Percentiles rank a stretch among this genome's conserved stretches.
Evolutionary conservation across 768 basidiomycete genomes (phyloP).

Genomic region (Daedaleopsis nitida): DNA sequence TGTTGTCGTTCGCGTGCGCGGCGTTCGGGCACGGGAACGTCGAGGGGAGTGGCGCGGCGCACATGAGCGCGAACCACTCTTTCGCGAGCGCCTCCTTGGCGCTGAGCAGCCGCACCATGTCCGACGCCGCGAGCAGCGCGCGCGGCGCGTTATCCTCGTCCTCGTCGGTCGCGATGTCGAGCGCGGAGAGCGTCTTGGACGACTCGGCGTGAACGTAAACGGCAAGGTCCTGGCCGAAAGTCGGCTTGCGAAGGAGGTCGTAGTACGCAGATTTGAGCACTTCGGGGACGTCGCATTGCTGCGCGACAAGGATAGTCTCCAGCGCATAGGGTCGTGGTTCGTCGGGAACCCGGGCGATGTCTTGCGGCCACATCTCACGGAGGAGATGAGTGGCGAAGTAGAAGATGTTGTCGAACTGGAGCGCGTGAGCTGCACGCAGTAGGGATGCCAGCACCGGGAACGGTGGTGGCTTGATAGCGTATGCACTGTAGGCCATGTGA

Average conservation of each 20-base stretch:
- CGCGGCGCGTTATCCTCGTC: conserved; percentile 8
- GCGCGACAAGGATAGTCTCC: conserved; percentile 35
- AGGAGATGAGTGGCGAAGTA: conserved; percentile 33
- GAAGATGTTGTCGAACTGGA: conserved; percentile 34
- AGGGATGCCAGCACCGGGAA: conserved; percentile 35
- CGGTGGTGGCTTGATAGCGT: conserved; percentile 28
- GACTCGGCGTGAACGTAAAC: conserved; percentile 6
- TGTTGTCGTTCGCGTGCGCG: not conserved
- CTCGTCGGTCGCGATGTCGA: not conserved
- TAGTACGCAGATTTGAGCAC: conserved; percentile 43
- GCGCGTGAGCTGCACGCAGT: conserved; percentile 38
- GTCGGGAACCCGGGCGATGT: conserved; percentile 13
- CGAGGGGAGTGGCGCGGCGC: conserved; percentile 22
- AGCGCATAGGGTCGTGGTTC: conserved; percentile 27
- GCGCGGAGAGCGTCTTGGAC: not conserved
- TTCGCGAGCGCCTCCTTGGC: conserved; percentile 25
- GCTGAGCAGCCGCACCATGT: conserved; percentile 26
- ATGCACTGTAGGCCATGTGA: conserved; percentile 20
- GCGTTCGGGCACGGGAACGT: conserved; percentile 26
- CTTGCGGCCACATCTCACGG: conserved; percentile 33
- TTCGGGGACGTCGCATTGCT: conserved; percentile 29
- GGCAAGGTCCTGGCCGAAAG: conserved; percentile 29
- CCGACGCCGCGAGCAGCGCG: conserved; percentile 13
- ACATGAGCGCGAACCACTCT: conserved; percentile 25
- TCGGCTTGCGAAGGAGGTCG: conserved; percentile 37